Evolutionary conservation across 2,329 filamentous ascomycete genomes (phyloP), one percentile per base, ranked within the genome.

Genomic region (Grosmannia penicillata): DNA sequence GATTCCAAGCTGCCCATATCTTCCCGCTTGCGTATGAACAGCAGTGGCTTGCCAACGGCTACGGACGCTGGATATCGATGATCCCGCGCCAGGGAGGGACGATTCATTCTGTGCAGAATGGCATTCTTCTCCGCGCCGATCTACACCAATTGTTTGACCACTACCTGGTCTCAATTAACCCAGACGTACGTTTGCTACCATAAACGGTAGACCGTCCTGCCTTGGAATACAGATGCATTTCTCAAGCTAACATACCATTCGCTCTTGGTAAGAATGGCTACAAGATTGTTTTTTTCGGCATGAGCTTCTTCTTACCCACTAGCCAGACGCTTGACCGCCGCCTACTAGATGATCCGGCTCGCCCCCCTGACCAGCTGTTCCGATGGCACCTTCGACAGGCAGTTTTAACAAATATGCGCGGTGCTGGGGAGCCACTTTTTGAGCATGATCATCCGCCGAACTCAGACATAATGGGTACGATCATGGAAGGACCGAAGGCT

Each of bases 401-500:
- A 3, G 34, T 36, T 9, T 18, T 36, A 6, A 18, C 24, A 4
- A 36, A 36, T 28, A 19, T 36, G 17, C 25, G 34, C 6, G 34
- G 34, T 7, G 18, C 34, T 14, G 34, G 34, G 6, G 34, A 36
- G 13, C 34, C 34, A 18, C 6, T 22, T n/a, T 24, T 22, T 2
- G 40, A 42, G 6, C 17, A 21, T 13, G 36, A 42, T 15, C 38
- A 38, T 11, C 40, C 36, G 19, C 36, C 40, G 6, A 33, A 33
- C 15, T 35, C 35, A 1, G 36, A 42, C 25, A 41, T 38, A 23
- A 26, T 41, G 22, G 36, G 27, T 9, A 36, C 31, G n/a, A 38
- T 41, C 27, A n/a, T 30, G n/a, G 15, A 4, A 21, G 31, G 30
- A 13, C 31, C 39, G 8, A 37, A 35, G 26, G 35, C 25, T 4